Base-by-base conservation (phyloP, 2,329 filamentous ascomycete species). In the Talaromyces sp. region DNA sequence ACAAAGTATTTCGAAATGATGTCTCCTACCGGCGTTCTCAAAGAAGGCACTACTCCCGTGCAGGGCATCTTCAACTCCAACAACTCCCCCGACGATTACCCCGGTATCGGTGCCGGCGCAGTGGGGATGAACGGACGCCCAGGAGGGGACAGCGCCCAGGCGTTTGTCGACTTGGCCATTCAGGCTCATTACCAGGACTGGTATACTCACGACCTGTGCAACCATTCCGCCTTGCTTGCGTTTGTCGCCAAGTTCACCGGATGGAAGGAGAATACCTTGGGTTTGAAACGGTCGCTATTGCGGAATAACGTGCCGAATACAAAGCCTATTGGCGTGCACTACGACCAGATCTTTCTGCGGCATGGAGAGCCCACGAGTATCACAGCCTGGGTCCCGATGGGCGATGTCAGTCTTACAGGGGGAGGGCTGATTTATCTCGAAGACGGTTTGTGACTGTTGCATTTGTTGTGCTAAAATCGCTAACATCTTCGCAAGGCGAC, bases 381-480 rank as follows among this genome's bases (percentile, higher is more conserved):
- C 0, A 86, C 84, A 3, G 83, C 82, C 0, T 86, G 84, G 84
- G 79, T 85, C 0, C 81, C 83, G 0, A 82, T 85, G 64, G 82
- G 82, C 0, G 81, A 85, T 67, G 69, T 85, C 4, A 75, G 77
- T 22, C 58, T 85, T 5, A 78, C 81, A 53, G 84, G 85, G 0
- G 84, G 85, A 5, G 84, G 85, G 0, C 68, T 87, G 59, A 85
- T 87, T 0, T 87, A 87, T 62, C 73, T 87, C 1, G 84, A 87
- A 64, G 73, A 81, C 60, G 69, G 52, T 73, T 63, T 44, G 53
- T 42, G 15, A 36, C 33, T 39, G n/a, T 7, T 28, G 49, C 49
- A 5, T 15, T 17, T 39, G 17, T n/a, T 13, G 1, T 30, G 49
- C 9, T 53, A n/a, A 28, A 17, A 19, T n/a, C 5, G 30, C 59